Base-by-base conservation (phyloP, 495 filamentous ascomycete species). In the Aspergillus bertholletiae region DNA sequence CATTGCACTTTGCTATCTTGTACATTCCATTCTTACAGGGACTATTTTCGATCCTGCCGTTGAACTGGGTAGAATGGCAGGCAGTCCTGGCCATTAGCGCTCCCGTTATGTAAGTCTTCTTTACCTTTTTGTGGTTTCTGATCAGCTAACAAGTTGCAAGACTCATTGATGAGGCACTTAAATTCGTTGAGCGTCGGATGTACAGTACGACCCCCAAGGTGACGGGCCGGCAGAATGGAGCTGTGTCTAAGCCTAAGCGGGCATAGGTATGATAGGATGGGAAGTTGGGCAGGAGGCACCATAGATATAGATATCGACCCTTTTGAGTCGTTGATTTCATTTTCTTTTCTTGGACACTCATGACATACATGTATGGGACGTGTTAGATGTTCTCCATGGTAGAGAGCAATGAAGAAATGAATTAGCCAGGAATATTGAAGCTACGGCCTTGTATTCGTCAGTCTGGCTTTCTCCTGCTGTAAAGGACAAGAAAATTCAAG, bases 41-140 rank as follows among this genome's bases (percentile, higher is more conserved):
- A 5, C 75, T 99, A 32, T 99, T 99, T 76, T 87, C 88, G 7
- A 97, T 99, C 60, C 70, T 96, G 54, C 95, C 95, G 26, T 71
- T 99, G 65, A 84, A 95, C 68, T 85, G 80, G 87, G 80, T 74
- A 15, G 95, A 99, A 72, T 99, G 95, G 95, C 80, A 92, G 71
- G 93, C 93, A 4, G 95, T 99, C 44, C 56, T 97, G 53, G 73
- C 80, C 23, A 96, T 97, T 64, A 96, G 90, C 72, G 81, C 85
- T 37, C 95, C 95, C 41, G 93, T 99, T 40, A 89, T 99, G 88
- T 95, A 82, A 88, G 90, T 81, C 55, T 39, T 43, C 40, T 41
- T 21, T 22, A 34, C 43, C 28, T 54, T 22, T 18, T n/a, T 20
- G n/a, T 41, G 30, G 21, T 54, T 49, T 43, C 20, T 34, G 11